phyloP scores from a whole-genome alignment of 495 filamentous ascomycete species.

The Umbilicaria muhlenbergii region DNA sequence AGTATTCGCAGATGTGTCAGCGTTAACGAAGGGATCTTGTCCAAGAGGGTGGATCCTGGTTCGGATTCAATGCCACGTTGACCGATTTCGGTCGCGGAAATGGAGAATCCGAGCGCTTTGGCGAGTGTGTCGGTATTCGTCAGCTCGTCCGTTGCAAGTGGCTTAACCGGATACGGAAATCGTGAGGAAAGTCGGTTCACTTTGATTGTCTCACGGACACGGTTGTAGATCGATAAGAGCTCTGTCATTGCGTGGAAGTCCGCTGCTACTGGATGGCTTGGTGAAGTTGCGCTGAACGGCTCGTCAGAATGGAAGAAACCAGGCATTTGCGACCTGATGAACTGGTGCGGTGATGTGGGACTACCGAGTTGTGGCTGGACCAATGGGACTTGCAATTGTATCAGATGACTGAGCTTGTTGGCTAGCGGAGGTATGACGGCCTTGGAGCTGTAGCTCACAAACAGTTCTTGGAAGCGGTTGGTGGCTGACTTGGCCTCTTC shows the following conservation, averaged over 20 bases:
- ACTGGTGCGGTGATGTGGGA: conserved; percentile 7
- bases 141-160: conserved; percentile 31
- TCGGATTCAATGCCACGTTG: conserved; percentile 75
- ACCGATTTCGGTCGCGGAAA: conserved; percentile 79
- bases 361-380: conserved; percentile 17
- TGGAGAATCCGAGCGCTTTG: conserved; percentile 67
- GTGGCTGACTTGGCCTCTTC: conserved; percentile 20
- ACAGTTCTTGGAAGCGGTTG: conserved; percentile 36
- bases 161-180: conserved; percentile 26
- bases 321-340: conserved; percentile 29
- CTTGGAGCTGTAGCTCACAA: conserved; percentile 45
- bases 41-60: conserved; percentile 59
- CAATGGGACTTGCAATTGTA: conserved; percentile 12
- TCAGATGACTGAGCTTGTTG: conserved; percentile 36
- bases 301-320: conserved; percentile 28
- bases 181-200: conserved; percentile 49
- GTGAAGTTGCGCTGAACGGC: conserved; percentile 17
- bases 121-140: conserved; percentile 54
- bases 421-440: conserved; percentile 45
- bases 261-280: conserved; percentile 19
- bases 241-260: conserved; percentile 42
- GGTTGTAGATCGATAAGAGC: conserved; percentile 63
- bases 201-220: conserved; percentile 62
- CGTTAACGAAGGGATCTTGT: conserved; percentile 65
- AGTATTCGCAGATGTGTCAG: conserved; percentile 83